phyloP scores from a whole-genome alignment of 345 rosid species.

The Melastoma malabathricum region DNA sequence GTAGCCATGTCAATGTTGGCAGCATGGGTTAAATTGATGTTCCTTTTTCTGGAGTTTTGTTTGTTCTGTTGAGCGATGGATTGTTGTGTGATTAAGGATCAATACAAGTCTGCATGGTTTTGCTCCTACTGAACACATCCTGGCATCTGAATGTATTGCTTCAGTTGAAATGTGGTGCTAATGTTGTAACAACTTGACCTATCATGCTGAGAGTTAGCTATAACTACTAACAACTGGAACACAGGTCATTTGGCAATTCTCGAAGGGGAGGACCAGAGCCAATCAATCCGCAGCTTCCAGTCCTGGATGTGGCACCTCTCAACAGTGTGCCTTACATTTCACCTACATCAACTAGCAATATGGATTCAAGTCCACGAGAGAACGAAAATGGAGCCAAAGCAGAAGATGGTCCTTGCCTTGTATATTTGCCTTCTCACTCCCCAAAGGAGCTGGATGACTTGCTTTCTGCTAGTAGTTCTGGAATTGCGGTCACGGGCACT shows the following conservation, averaged over 20 bases:
- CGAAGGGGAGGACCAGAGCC: conserved; percentile 10
- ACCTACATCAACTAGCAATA: conserved; percentile 11
- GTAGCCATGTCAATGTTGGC: too few species aligned
- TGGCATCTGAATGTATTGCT: too few species aligned
- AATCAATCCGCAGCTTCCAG: conserved; percentile 16
- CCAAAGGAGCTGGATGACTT: conserved; percentile 29
- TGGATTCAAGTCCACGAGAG: conserved; percentile 11
- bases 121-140: too few species aligned
- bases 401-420: conserved; percentile 26
- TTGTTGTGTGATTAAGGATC: too few species aligned
- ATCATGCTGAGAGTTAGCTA: too few species aligned
- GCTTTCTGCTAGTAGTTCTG: conserved; percentile 19
- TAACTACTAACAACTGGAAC: neutral
- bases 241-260: conserved; percentile 15
- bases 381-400: conserved; percentile 14
- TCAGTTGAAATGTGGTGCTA: too few species aligned
- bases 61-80: too few species aligned
- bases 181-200: too few species aligned
- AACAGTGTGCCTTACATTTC: conserved; percentile 55
- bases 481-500: conserved; percentile 55
- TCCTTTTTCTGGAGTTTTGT: too few species aligned
- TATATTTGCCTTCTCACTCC: conserved; percentile 39
- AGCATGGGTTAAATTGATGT: too few species aligned
- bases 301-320: conserved; percentile 46
- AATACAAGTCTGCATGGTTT: too few species aligned